Evolutionary conservation across 768 basidiomycete genomes (phyloP).

Genomic region (Collybia sp.): DNA sequence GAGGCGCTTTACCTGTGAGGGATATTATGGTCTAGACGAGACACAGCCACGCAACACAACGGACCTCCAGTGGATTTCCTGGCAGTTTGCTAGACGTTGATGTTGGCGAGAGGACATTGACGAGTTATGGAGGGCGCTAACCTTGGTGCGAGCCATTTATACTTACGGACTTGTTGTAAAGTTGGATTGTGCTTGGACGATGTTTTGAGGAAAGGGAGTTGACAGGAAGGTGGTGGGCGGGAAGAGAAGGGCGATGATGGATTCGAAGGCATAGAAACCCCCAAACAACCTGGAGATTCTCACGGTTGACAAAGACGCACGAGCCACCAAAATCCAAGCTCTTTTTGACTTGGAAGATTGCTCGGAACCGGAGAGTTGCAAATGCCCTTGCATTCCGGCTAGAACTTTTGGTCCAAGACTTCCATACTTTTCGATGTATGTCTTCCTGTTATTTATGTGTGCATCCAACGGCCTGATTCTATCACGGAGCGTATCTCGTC

Average conservation of each 20-base stretch:
- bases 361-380: constrained; percentile 22
- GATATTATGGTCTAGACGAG: constrained; percentile 13
- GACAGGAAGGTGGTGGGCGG: constrained; percentile 30
- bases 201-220: constrained; percentile 16
- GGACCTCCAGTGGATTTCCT: constrained; percentile 98
- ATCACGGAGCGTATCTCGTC: too few relatives aligned
- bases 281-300: constrained; percentile 36
- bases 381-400: constrained; percentile 15
- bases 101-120: constrained; percentile 17
- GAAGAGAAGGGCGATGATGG: constrained; percentile 29
- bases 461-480: too few relatives aligned
- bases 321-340: constrained; percentile 45
- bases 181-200: constrained; percentile 15
- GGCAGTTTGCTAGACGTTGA: constrained; percentile 80
- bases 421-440: too few relatives aligned
- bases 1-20: constrained; percentile 74
- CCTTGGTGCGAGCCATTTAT: constrained; percentile 90
- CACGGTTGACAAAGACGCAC: constrained; percentile 43
- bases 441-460: too few relatives aligned
- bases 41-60: too few relatives aligned
- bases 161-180: background rate
- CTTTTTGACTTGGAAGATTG: constrained; percentile 48
- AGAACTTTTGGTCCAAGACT: constrained; percentile 6
- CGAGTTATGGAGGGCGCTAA: constrained; percentile 20
- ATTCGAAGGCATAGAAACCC: constrained; percentile 30